phyloP scores from a whole-genome alignment of 345 rosid species.

The Viola odorata region DNA sequence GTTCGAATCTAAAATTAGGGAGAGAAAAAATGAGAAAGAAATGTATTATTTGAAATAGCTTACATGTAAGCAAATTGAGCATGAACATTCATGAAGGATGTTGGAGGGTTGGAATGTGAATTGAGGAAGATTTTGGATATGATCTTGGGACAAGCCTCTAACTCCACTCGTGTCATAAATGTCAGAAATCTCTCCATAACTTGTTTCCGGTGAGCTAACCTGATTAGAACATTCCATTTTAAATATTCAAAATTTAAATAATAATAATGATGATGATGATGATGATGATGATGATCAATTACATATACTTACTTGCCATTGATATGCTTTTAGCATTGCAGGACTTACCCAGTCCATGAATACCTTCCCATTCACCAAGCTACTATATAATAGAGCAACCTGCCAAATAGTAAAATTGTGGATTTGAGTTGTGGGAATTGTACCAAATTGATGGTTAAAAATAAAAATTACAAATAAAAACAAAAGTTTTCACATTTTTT shows the following conservation, averaged over 20 bases:
- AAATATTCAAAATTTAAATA: neutral
- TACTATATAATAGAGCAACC: constrained; percentile 56
- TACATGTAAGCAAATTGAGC: constrained; percentile 80
- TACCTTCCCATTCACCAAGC: constrained; percentile 64
- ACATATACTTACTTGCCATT: constrained; percentile 73
- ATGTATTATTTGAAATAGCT: neutral
- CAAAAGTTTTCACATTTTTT: too few species aligned
- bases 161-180: constrained; percentile 45
- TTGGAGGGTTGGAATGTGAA: constrained; percentile 18
- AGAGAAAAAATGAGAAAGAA: neutral
- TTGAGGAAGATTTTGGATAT: constrained; percentile 42
- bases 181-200: constrained; percentile 49
- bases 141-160: constrained; percentile 37
- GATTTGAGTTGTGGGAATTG: too few species aligned
- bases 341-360: constrained; percentile 76
- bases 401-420: constrained; percentile 13
- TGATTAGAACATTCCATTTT: constrained; percentile 5
- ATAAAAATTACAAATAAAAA: too few species aligned
- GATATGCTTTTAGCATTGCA: constrained; percentile 76
- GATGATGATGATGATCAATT: neutral
- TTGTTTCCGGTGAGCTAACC: constrained; percentile 48
- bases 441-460: too few species aligned
- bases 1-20: too few species aligned
- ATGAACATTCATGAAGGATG: constrained; percentile 18
- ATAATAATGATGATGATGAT: neutral